Evolutionary conservation across 225 moss, liverwort and hornwort genomes (phyloP), one percentile per base, ranked within the genome.

Genomic region (Asterella californica): DNA sequence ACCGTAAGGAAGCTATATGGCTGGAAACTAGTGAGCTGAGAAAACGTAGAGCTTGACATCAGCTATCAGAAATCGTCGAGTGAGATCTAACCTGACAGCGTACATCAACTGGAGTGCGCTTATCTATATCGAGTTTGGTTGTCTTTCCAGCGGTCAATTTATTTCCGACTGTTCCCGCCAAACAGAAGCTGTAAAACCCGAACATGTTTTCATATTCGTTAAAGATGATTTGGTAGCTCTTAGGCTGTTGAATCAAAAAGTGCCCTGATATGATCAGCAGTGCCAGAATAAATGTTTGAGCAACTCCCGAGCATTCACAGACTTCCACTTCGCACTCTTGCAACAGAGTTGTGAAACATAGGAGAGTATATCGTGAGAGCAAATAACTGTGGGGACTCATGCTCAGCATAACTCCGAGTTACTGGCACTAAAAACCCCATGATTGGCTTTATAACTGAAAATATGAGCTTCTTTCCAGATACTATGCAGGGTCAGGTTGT

Each of bases 81-180:
- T 9, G 37, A 81, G 21, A 79, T 75, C 91, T 79, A 45, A 96
- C 96, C 96, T 97, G 93, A 84, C 97, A 97, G 84, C 91, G 92
- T 80, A 97, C 94, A 81, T 97, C 97, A 82, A 97, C 72, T 59
- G 91, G 90, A 69, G 83, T 92, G 66, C 97, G 93, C 89, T 97
- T 97, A 83, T 97, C 97, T 57, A 94, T 81, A 46, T 97, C 97
- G 45, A 94, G 84, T 89, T 92, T 93, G 29, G 93, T 86, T 66
- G 92, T 81, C 80, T 94, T 97, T 54, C 97, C 97, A 75, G 97
- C 87, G 81, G 90, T 86, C 57, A 97, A 87, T 83, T 93, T 97
- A 83, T 90, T 93, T 72, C 93, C 97, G 77, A 97, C 94, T 71
- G 97, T 97, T 84, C 97, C 97, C 89, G 93, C 92, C 81, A 97